Percentiles rank a stretch among this genome's conserved stretches.
Evolutionary conservation across 2,329 filamentous ascomycete genomes (phyloP).

Genomic region (Leptographium galeiforme): DNA sequence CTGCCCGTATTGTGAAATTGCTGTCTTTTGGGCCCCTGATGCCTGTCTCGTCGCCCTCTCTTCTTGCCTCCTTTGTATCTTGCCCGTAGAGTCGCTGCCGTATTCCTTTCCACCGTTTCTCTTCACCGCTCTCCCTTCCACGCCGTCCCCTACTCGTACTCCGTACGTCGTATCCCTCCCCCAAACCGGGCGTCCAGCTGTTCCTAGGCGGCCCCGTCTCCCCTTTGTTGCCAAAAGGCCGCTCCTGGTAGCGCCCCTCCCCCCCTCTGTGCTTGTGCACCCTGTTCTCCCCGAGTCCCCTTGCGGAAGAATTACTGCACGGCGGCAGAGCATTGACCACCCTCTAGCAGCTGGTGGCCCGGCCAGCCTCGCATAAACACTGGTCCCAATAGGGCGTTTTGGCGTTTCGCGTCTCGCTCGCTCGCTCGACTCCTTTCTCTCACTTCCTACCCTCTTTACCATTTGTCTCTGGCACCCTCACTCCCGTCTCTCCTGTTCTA

Average conservation of each 20-base stretch:
- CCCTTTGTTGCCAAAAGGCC: not conserved
- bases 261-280: not conserved
- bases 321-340: slow-evolving; percentile 1
- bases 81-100: not conserved
- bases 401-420: slow-evolving; percentile 7
- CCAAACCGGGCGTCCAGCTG: not conserved
- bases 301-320: not conserved
- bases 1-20: slow-evolving; percentile 5
- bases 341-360: not conserved
- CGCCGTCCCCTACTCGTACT: not conserved
- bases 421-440: not conserved
- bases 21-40: not conserved
- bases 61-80: not conserved
- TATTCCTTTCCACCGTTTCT: not conserved
- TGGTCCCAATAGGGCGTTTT: slow-evolving; percentile 6
- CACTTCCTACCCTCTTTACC: not conserved
- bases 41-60: not conserved
- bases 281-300: not conserved
- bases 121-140: too few relatives aligned
- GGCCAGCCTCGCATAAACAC: slow-evolving; percentile 11
- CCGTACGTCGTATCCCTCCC: not conserved
- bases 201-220: not conserved
- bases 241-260: not conserved
- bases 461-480: not conserved
- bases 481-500: not conserved